Conservation (phyloP, 2,329 filamentous ascomycete species). For the Diaporthe citri region DNA sequence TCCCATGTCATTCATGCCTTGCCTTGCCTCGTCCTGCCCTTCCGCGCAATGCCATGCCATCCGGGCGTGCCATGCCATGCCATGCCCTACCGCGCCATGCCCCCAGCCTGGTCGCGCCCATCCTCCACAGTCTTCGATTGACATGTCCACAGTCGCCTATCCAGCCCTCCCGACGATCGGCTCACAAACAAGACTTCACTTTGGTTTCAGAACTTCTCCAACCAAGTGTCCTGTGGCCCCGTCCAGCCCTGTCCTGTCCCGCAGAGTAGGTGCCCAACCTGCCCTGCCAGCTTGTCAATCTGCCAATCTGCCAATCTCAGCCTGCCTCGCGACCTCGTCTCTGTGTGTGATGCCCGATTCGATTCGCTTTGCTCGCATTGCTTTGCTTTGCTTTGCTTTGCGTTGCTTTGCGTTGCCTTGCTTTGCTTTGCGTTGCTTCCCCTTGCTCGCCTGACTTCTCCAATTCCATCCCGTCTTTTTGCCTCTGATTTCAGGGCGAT, state of each 20-base stretch:
- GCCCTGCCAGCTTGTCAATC: not conserved
- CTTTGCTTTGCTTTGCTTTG: not conserved
- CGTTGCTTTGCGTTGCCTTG: not conserved
- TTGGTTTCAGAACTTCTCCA: not conserved
- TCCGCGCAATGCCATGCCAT: not conserved
- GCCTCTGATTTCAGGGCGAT: constrained; percentile 12
- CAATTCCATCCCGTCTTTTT: constrained; percentile 18
- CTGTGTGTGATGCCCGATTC: not conserved
- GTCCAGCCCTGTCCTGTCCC: not conserved
- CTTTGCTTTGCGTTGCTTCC: not conserved
- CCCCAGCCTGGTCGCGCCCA: constrained; percentile 15
- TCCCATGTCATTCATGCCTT: not conserved
- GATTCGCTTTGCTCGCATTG: not conserved
- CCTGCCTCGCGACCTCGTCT: constrained; percentile 11
- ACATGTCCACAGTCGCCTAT: constrained; percentile 10
- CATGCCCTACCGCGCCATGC: not conserved
- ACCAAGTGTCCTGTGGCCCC: constrained; percentile 8
- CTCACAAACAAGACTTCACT: constrained; percentile 24
- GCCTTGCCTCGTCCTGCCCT: not conserved
- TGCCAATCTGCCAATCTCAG: constrained; percentile 16
- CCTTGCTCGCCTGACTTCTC: constrained; percentile 12
- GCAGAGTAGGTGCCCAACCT: not conserved
- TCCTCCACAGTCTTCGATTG: constrained; percentile 13
- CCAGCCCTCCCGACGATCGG: constrained; percentile 25
- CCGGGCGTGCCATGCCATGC: not conserved